These are phyloP conservation scores for Lasiosphaeria miniovina DNA, from an alignment of 495 filamentous ascomycete species.

Conservation along the genomic window DNA sequence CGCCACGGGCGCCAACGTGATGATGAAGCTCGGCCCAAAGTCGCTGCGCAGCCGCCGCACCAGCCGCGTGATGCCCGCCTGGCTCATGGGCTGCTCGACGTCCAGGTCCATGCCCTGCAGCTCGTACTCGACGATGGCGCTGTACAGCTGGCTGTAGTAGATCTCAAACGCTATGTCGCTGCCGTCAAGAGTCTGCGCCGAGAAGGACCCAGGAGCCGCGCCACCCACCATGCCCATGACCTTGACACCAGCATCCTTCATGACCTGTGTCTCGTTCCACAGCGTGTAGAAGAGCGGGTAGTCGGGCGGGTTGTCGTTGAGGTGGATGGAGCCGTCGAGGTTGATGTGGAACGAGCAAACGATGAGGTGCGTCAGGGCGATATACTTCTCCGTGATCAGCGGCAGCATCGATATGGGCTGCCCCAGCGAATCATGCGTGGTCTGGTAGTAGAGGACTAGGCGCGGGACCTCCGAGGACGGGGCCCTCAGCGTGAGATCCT, in stretches of 20 bases:
- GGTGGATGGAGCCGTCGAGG: conserved; percentile 54
- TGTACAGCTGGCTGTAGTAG: conserved; percentile 63
- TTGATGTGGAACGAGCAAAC: conserved; percentile 75
- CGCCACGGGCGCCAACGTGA: conserved; percentile 78
- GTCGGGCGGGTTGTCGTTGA: conserved; percentile 67
- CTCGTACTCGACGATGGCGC: conserved; percentile 53
- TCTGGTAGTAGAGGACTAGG: conserved; percentile 71
- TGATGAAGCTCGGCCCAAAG: conserved; percentile 66
- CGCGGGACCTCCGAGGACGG: conserved; percentile 26
- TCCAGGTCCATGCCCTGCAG: conserved; percentile 79
- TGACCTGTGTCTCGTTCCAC: conserved; percentile 62
- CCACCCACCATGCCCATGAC: conserved; percentile 83
- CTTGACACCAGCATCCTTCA: conserved; percentile 62
- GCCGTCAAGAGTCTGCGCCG: conserved; percentile 50
- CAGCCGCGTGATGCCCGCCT: conserved; percentile 64
- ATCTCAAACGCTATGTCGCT: conserved; percentile 53
- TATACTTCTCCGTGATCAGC: conserved; percentile 55
- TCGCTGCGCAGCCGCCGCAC: conserved; percentile 70
- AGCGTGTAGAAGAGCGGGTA: conserved; percentile 54
- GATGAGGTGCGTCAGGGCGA: conserved; percentile 65
- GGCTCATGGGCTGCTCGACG: conserved; percentile 75
- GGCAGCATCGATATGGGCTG: conserved; percentile 70
- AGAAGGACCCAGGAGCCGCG: conserved; percentile 67
- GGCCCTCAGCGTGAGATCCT: not conserved
- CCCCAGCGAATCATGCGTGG: conserved; percentile 51